Evolutionary conservation across 768 basidiomycete species (phyloP), one percentile per base, ranked within the genome.

Genomic region (Mrakia gelida): DNA sequence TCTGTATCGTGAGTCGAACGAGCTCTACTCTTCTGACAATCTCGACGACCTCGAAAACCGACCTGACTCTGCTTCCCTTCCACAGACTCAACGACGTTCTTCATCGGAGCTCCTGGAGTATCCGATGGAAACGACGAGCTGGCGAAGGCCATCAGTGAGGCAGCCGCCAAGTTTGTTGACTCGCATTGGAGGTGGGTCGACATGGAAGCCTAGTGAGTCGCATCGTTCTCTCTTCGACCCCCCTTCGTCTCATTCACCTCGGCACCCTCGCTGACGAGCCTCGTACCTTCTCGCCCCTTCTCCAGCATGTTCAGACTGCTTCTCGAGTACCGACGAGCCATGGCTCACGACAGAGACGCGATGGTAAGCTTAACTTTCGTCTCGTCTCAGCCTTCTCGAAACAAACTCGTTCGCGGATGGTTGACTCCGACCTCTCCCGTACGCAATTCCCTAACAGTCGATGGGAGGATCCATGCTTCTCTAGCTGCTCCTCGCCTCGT

Each of bases 1-100:
- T 56, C 32, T 77, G 1, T 77, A 71, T 41, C 32, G 75, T 76
- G 10, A 16, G 65, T 65, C 38, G 38, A 3, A 7, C 68, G 54
- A 23, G 1, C 45, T 43, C 32, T 11, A 38, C 38, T 38, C 38
- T 8, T 38, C 38, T 38, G n/a, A n/a, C n/a, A n/a, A n/a, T 52
- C 38, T 34, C 32, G 15, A 38, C 38, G 38, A 38, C 3, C 38
- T 38, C 38, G n/a, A 38, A 38, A 3, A 8, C 38, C 38, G 8
- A 38, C 3, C 38, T 38, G 38, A 38, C 38, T 38, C 38, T 38
- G 38, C 38, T 38, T 38, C 38, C 38, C 38, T 38, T n/a, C n/a
- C 38, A 38, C 38, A 38, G 38, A 38, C 43, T n/a, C 49, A 8
- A 2, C 71, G 16, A 43, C 45, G 26, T 71, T 49, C 49, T 71